Conservation (phyloP, 2,329 filamentous ascomycete genomes). For the Arthrobotrys musiformis region DNA sequence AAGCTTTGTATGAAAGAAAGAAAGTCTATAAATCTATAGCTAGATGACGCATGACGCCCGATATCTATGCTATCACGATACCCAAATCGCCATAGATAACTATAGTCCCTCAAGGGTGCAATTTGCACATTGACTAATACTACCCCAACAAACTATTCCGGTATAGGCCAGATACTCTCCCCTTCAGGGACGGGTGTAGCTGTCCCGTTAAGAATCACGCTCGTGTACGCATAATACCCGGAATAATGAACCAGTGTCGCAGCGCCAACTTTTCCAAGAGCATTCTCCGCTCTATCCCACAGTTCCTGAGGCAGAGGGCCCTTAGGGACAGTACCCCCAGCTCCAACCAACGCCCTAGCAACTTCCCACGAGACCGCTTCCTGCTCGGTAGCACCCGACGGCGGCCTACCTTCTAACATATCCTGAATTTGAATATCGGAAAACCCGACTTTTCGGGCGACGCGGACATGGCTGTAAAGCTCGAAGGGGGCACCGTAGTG, state of each 20-base stretch:
- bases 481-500: slow-evolving; percentile 11
- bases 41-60: too few species aligned
- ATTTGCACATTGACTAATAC: too few species aligned
- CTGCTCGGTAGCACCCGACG: background rate
- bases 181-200: background rate
- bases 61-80: too few species aligned
- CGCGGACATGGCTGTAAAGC: slow-evolving; percentile 20
- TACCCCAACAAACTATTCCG: too few species aligned
- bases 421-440: slow-evolving; percentile 13
- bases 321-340: background rate
- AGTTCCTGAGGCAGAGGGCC: background rate
- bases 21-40: too few species aligned
- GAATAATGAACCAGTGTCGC: slow-evolving; percentile 23
- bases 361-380: slow-evolving; percentile 13
- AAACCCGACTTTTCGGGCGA: background rate
- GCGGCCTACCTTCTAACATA: background rate
- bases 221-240: slow-evolving; percentile 9
- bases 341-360: background rate
- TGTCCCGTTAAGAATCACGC: slow-evolving; percentile 16
- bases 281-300: slow-evolving; percentile 11
- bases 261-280: slow-evolving; percentile 4
- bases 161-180: slow-evolving; percentile 17
- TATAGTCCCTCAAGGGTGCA: too few species aligned
- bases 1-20: too few species aligned
- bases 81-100: too few species aligned